A percentile compares a stretch with the other conserved stretches of the same genome.
Conservation (phyloP, 345 rosid species). For the Eucalyptus coolabah region DNA sequence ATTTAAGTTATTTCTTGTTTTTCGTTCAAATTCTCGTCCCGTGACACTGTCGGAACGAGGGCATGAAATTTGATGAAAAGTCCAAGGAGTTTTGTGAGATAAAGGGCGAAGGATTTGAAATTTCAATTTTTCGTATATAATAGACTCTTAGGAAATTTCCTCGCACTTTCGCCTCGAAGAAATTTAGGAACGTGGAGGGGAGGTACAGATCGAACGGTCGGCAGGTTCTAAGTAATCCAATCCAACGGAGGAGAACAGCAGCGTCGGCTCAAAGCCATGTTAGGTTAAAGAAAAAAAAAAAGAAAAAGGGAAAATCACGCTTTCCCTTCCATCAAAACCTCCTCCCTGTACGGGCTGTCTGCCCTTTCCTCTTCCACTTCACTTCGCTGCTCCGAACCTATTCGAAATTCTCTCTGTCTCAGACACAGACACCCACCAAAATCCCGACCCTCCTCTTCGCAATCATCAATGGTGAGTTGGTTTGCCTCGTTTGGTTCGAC, state of each 20-base stretch:
- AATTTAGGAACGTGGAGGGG: background rate
- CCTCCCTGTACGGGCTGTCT: background rate
- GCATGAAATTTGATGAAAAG: too few relatives aligned
- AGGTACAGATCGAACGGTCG: constrained; percentile 21
- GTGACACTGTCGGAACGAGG: background rate
- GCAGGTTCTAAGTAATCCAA: background rate
- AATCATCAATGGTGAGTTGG: background rate
- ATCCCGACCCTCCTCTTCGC: background rate
- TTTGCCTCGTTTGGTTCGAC: too few relatives aligned
- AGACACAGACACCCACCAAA: rapidly evolving
- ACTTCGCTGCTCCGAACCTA: background rate
- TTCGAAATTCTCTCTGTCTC: background rate
- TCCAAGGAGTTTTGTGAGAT: too few relatives aligned
- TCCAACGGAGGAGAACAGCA: constrained; percentile 26
- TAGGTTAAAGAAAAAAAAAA: background rate
- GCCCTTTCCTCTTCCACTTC: background rate
- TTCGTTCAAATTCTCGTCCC: rapidly evolving
- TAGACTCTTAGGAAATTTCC: too few relatives aligned
- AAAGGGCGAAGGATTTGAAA: background rate
- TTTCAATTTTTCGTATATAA: too few relatives aligned
- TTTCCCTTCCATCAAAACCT: background rate
- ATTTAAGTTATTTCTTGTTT: rapidly evolving
- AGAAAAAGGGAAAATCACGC: too few relatives aligned
- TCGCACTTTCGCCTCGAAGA: background rate
- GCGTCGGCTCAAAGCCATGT: constrained; percentile 34